Evolutionary conservation across 2,329 filamentous ascomycete species (phyloP).

Genomic region (Penicillium digitatum): DNA sequence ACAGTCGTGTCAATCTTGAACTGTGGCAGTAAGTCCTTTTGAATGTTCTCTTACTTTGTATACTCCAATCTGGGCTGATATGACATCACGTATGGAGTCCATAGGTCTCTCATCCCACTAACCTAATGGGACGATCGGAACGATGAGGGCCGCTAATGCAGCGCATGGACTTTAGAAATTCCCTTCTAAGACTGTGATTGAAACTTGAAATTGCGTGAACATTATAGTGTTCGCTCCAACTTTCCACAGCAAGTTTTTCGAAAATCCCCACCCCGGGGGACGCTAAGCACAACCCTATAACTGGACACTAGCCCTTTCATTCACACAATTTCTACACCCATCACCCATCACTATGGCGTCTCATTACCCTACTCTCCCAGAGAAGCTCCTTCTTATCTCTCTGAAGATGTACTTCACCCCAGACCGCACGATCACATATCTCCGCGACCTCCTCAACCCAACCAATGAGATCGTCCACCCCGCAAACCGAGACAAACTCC

Average conservation of each 20-base stretch:
- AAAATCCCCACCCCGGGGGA: neutral
- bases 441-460: constrained; percentile 48
- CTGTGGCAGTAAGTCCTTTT: constrained; percentile 1
- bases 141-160: neutral
- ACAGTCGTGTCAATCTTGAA: neutral
- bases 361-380: constrained; percentile 33
- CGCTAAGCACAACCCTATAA: neutral
- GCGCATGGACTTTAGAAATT: neutral
- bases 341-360: constrained; percentile 10
- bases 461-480: constrained; percentile 45
- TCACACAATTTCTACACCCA: neutral
- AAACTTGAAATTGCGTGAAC: neutral
- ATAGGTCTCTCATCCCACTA: neutral
- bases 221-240: neutral
- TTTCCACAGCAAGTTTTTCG: neutral
- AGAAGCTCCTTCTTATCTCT: constrained; percentile 39
- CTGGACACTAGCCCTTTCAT: neutral
- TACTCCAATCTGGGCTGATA: neutral
- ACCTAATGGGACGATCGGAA: neutral
- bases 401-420: constrained; percentile 40
- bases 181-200: neutral
- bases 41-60: neutral
- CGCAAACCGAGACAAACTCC: constrained; percentile 50
- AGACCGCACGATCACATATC: constrained; percentile 54
- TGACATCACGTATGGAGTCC: neutral